A percentile compares a stretch with the other conserved stretches of the same genome.
These are phyloP conservation scores for Delonix regia DNA, from an alignment of 306 rosid genomes.

Conservation along the genomic window DNA sequence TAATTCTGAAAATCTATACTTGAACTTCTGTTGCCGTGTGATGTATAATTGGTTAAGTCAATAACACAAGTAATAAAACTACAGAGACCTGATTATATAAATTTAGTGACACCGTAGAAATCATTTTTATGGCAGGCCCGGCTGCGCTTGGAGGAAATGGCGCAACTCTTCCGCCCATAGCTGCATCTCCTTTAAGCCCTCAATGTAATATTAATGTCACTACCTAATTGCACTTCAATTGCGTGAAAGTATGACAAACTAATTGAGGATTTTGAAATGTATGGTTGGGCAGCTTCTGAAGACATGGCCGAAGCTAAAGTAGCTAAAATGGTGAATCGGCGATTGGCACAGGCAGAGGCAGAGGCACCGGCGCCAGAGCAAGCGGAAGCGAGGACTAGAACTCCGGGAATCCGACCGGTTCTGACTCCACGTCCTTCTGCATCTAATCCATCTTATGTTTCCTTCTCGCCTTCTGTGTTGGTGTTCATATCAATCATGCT, in stretches of 20 bases:
- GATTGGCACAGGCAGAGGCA: not conserved
- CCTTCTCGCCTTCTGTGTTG: constrained; percentile 5
- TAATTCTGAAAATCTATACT: too few species aligned
- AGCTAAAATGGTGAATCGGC: constrained; percentile 1
- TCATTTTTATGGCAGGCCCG: constrained; percentile 51
- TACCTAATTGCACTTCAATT: too few species aligned
- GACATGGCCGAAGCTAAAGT: constrained; percentile 22
- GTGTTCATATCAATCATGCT: constrained; percentile 14
- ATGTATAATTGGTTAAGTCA: too few species aligned
- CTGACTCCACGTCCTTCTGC: constrained; percentile 19
- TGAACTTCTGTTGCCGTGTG: not conserved
- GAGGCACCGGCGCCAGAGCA: constrained; percentile 32
- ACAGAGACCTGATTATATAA: too few species aligned
- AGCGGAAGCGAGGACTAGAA: constrained; percentile 30
- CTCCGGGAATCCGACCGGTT: constrained; percentile 33
- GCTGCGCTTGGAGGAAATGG: constrained; percentile 37
- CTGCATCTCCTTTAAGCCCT: constrained; percentile 55
- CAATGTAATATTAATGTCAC: constrained; percentile 41
- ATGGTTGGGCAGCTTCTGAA: constrained; percentile 38
- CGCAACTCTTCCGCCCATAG: constrained; percentile 37
- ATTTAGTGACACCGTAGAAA: too few species aligned
- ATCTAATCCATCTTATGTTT: constrained; percentile 23
- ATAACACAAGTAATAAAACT: too few species aligned
- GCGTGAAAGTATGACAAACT: too few species aligned
- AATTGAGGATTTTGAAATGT: too few species aligned